Conservation (phyloP, 352 stramenopile genomes). For the Phytophthora agathidicida region DNA sequence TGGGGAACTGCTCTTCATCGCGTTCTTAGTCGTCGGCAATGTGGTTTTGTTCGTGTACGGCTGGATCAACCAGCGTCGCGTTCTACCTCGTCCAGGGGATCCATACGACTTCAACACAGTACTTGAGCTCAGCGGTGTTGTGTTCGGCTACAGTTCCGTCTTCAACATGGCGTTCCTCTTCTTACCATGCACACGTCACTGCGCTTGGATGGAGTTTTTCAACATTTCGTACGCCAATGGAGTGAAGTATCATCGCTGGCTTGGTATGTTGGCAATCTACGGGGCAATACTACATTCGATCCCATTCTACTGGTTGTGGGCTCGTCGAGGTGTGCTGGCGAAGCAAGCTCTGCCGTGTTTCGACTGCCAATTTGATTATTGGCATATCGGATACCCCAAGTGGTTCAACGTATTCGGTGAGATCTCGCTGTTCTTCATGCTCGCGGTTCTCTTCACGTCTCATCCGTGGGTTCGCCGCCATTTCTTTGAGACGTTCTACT, state of each 20-base stretch:
- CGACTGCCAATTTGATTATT: slow-evolving; percentile 53
- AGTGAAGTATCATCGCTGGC: slow-evolving; percentile 70
- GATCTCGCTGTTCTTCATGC: slow-evolving; percentile 54
- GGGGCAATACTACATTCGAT: slow-evolving; percentile 43
- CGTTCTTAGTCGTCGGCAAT: slow-evolving; percentile 54
- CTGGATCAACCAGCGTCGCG: slow-evolving; percentile 48
- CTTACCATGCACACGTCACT: slow-evolving; percentile 60
- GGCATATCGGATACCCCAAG: slow-evolving; percentile 39
- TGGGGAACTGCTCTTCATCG: slow-evolving; percentile 71
- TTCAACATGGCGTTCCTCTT: slow-evolving; percentile 76
- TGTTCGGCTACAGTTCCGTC: slow-evolving; percentile 57
- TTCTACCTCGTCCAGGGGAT: slow-evolving; percentile 29
- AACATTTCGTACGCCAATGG: slow-evolving; percentile 67
- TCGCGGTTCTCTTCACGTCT: slow-evolving; percentile 44
- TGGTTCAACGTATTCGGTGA: slow-evolving; percentile 77
- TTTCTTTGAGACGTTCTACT: slow-evolving; percentile 67
- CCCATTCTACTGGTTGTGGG: slow-evolving; percentile 58
- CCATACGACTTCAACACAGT: slow-evolving; percentile 54
- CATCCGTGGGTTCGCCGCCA: slow-evolving; percentile 54
- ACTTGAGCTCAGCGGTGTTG: slow-evolving; percentile 47
- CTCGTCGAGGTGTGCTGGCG: slow-evolving; percentile 34
- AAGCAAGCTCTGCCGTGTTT: slow-evolving; percentile 56
- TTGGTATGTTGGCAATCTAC: slow-evolving; percentile 49
- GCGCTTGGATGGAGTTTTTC: slow-evolving; percentile 71
- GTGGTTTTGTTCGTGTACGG: slow-evolving; percentile 54